These are phyloP conservation scores for Penicillium flavigenum DNA, from an alignment of 495 filamentous ascomycete species.

Conservation along the genomic window DNA sequence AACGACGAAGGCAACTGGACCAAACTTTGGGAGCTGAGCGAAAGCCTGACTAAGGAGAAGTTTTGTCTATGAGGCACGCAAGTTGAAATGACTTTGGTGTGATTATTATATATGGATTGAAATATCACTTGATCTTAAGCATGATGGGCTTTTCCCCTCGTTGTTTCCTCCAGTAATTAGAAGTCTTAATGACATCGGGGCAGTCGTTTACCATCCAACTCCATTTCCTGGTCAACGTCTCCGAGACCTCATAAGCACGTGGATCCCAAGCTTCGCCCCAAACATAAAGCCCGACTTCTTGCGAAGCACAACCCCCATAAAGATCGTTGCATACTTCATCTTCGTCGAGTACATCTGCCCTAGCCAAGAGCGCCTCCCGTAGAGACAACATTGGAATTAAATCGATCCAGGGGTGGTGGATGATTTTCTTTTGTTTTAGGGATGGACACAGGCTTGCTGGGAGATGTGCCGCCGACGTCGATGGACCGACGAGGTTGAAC, in stretches of 20 bases:
- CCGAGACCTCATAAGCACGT: conserved; percentile 24
- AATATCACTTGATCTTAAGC: background rate
- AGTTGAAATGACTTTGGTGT: background rate
- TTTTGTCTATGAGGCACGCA: background rate
- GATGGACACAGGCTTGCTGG: conserved; percentile 25
- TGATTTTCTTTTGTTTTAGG: conserved; percentile 17
- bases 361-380: conserved; percentile 14
- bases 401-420: conserved; percentile 34
- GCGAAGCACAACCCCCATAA: conserved; percentile 9
- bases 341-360: conserved; percentile 15
- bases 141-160: conserved; percentile 21
- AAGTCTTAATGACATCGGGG: conserved; percentile 23
- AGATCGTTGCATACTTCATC: conserved; percentile 27
- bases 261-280: conserved; percentile 33
- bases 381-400: conserved; percentile 24
- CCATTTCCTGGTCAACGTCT: conserved; percentile 19
- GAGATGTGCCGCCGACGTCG: conserved; percentile 6
- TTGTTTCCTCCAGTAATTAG: conserved; percentile 27
- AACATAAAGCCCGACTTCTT: conserved; percentile 18
- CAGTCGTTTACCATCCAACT: conserved; percentile 19
- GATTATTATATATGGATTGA: background rate
- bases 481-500: conserved; percentile 23
- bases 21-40: conserved; percentile 22
- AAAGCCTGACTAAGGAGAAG: conserved; percentile 17
- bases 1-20: conserved; percentile 18